Evolutionary conservation across 805 yeast genomes (phyloP), one percentile per base, ranked within the genome.

Genomic region (Candida qinlingensis): DNA sequence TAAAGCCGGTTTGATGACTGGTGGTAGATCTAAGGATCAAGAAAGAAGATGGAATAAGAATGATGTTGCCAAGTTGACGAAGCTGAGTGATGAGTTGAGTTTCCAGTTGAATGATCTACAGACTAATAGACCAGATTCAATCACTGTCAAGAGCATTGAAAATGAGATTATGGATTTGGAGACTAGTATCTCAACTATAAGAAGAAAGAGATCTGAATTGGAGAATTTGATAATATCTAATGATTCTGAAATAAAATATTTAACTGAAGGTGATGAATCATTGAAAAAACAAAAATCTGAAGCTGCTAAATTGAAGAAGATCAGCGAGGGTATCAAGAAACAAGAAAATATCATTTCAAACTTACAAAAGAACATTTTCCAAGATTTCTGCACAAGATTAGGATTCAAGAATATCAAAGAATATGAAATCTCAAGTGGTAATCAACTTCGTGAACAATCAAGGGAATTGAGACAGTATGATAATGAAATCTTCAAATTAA

Each of bases 1-100:
- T 61, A 81, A 80, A 58, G 83, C 92, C 5, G 96, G 96, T 6
- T 72, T 90, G 36, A 88, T 94, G 96, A 85, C 97, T 7, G 97
- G 97, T 63, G 97, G 97, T 55, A 69, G 73, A 30, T 73, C 80
- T 6, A 72, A 72, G n/a, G 71, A 71, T 37, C 61, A 64, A 30
- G 66, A 72, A n/a, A 71, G 74, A 48, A 74, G 78, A 53, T 88
- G 96, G 96, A 89, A 83, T 62, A 88, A 85, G 59, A 75, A 78
- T 39, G 87, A 83, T 56, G 76, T 78, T 55, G 76, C 74, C 45
- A 69, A 73, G 26, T 70, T 90, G 54, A 74, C 69, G 48, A 71
- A 75, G 8, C 58, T 82, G 45, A 66, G 71, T 46, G 77, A 72
- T 27, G 78, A 79, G 41, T 64, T 89, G 31, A 62, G 74, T n/a